Evolutionary conservation across 2,329 filamentous ascomycete species (phyloP).

Genomic region (Delphinella strobiligena): DNA sequence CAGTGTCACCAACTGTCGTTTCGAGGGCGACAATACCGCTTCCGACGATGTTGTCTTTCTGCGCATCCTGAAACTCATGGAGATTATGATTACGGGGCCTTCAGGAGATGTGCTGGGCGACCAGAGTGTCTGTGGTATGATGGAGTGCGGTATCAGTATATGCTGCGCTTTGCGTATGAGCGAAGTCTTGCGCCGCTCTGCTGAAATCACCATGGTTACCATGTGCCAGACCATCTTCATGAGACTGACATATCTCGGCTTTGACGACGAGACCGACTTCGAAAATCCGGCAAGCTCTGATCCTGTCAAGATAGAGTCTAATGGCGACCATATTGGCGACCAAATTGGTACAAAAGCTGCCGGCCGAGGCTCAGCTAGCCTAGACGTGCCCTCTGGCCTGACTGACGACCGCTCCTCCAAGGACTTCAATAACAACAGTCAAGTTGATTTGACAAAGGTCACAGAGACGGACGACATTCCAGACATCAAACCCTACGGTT

Average conservation of each 20-base stretch:
- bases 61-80: conserved; percentile 93
- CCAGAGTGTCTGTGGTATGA: conserved; percentile 98
- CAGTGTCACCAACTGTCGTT: conserved; percentile 93
- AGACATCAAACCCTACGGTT: conserved; percentile 73
- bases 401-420: conserved; percentile 8
- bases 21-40: conserved; percentile 88
- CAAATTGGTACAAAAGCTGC: background rate
- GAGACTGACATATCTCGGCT: conserved; percentile 71
- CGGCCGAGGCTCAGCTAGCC: conserved; percentile 5
- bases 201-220: conserved; percentile 93
- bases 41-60: conserved; percentile 92
- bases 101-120: conserved; percentile 91
- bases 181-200: conserved; percentile 77
- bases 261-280: conserved; percentile 31
- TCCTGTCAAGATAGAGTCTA: conserved; percentile 70
- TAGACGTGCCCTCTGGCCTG: conserved; percentile 8
- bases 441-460: conserved; percentile 31
- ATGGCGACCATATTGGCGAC: conserved; percentile 9
- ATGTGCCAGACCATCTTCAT: conserved; percentile 99
- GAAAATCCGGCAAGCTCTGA: conserved; percentile 58
- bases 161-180: conserved; percentile 90
- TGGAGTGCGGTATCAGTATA: conserved; percentile 94
- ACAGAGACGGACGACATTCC: conserved; percentile 30
- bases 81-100: conserved; percentile 90
- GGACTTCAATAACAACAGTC: conserved; percentile 21